phyloP scores from a whole-genome alignment of 106 monocot genomes.

The Dendrobium catenatum region DNA sequence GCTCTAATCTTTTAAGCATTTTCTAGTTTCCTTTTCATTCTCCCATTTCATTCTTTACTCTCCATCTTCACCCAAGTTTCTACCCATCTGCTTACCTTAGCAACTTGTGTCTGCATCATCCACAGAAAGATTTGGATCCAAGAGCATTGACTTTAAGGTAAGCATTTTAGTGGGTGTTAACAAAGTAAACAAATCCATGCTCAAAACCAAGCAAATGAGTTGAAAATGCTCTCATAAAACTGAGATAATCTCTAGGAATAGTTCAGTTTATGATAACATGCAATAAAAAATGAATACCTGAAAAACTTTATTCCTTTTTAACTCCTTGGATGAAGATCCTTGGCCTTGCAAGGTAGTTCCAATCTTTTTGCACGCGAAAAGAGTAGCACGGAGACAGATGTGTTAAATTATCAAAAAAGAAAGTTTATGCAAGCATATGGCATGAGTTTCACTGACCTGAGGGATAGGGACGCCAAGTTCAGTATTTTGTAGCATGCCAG shows the following conservation, averaged over 20 bases:
- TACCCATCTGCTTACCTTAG: too few species aligned
- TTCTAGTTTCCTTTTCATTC: too few species aligned
- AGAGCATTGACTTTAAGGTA: too few species aligned
- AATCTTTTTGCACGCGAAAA: slow-evolving; percentile 41
- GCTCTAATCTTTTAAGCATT: too few species aligned
- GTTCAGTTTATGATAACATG: too few species aligned
- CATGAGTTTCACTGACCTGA: slow-evolving; percentile 40
- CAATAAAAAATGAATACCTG: slow-evolving; percentile 44
- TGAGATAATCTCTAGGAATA: too few species aligned
- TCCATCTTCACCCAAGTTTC: too few species aligned
- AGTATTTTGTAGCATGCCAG: slow-evolving; percentile 74
- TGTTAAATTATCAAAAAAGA: background rate
- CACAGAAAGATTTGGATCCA: too few species aligned
- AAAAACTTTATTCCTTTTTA: slow-evolving; percentile 67
- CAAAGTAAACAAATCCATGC: too few species aligned
- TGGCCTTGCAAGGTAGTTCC: slow-evolving; percentile 53
- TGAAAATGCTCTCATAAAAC: background rate
- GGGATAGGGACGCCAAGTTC: slow-evolving; percentile 60
- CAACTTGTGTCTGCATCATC: too few species aligned
- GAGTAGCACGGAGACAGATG: slow-evolving; percentile 1
- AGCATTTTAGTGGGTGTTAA: background rate
- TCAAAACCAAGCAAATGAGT: background rate
- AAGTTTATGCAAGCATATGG: slow-evolving; percentile 1
- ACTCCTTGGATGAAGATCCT: slow-evolving; percentile 23
- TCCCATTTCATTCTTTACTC: too few species aligned